phyloP scores from a whole-genome alignment of 345 rosid species.

The Euphorbia peplus region DNA sequence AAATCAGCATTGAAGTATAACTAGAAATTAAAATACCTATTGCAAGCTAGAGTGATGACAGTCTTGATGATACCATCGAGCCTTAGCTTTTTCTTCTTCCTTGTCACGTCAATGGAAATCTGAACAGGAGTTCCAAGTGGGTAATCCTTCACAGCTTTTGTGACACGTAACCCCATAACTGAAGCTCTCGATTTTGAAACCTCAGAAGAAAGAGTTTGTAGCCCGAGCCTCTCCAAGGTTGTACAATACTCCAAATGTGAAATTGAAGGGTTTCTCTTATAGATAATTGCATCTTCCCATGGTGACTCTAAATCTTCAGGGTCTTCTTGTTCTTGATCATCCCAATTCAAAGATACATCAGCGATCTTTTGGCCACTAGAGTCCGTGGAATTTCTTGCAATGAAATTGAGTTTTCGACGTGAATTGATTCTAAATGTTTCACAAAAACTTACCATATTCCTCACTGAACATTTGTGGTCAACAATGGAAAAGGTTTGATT shows the following conservation, averaged over 20 bases:
- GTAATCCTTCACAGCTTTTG: constrained; percentile 83
- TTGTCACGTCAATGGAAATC: constrained; percentile 72
- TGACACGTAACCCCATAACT: constrained; percentile 73
- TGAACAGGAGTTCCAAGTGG: constrained; percentile 91
- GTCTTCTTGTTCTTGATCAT: constrained; percentile 39
- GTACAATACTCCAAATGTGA: constrained; percentile 85
- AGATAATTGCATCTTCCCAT: constrained; percentile 87
- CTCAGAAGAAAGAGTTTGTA: constrained; percentile 60
- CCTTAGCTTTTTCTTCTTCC: constrained; percentile 72
- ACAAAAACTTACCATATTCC: constrained; percentile 9
- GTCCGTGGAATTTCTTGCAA: constrained; percentile 27
- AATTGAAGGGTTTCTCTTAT: constrained; percentile 65
- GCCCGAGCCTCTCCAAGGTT: constrained; percentile 92
- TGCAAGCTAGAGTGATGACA: constrained; percentile 72
- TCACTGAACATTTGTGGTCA: constrained; percentile 14
- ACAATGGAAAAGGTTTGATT: constrained; percentile 11
- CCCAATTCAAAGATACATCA: constrained; percentile 60
- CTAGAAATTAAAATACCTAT: constrained; percentile 45
- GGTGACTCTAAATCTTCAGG: constrained; percentile 57
- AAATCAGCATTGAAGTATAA: no score
- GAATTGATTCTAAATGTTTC: constrained; percentile 13
- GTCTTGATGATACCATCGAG: constrained; percentile 87
- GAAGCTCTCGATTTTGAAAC: constrained; percentile 74
- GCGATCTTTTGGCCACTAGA: constrained; percentile 28
- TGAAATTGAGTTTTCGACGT: constrained; percentile 14